These are phyloP conservation scores for Hyphochytrium catenoides DNA, from an alignment of 352 stramenopile genomes.

Conservation along the genomic window DNA sequence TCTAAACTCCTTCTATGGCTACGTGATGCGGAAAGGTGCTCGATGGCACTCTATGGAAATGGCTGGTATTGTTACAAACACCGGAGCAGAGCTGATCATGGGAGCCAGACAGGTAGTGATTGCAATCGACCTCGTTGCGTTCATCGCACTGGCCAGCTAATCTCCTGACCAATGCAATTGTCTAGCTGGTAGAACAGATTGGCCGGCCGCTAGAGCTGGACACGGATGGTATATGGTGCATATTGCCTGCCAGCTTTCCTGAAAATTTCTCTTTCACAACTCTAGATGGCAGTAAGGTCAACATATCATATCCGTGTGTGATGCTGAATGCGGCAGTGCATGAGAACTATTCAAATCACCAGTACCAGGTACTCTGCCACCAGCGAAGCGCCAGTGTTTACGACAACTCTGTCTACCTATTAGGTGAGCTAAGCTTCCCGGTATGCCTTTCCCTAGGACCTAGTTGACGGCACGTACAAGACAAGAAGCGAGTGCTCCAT, in stretches of 20 bases:
- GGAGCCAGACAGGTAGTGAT: constrained; percentile 55
- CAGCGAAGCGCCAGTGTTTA: constrained; percentile 5
- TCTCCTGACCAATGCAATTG: no score
- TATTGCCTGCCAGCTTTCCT: constrained; percentile 89
- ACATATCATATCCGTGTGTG: constrained; percentile 91
- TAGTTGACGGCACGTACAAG: constrained; percentile 52
- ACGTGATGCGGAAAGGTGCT: constrained; percentile 98
- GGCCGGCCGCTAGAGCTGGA: constrained; percentile 93
- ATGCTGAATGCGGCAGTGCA: constrained; percentile 98
- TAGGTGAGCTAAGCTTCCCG: no score
- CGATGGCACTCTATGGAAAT: constrained; percentile 99
- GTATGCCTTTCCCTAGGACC: constrained; percentile 36
- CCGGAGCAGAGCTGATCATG: constrained; percentile 92
- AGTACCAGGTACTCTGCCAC: constrained; percentile 42
- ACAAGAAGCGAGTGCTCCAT: constrained; percentile 91
- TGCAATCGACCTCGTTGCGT: no score
- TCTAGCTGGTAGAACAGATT: constrained; percentile 71
- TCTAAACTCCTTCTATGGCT: constrained; percentile 97
- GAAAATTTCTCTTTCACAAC: constrained; percentile 85
- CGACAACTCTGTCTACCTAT: neutral
- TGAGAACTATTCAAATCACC: constrained; percentile 95
- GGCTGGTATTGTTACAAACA: constrained; percentile 97
- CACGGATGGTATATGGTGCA: constrained; percentile 99
- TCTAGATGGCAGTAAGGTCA: constrained; percentile 18
- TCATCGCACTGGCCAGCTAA: no score